These are phyloP conservation scores for Actinomortierella wolfii DNA, from an alignment of 371 early-diverging fungal genomes.

Conservation along the genomic window DNA sequence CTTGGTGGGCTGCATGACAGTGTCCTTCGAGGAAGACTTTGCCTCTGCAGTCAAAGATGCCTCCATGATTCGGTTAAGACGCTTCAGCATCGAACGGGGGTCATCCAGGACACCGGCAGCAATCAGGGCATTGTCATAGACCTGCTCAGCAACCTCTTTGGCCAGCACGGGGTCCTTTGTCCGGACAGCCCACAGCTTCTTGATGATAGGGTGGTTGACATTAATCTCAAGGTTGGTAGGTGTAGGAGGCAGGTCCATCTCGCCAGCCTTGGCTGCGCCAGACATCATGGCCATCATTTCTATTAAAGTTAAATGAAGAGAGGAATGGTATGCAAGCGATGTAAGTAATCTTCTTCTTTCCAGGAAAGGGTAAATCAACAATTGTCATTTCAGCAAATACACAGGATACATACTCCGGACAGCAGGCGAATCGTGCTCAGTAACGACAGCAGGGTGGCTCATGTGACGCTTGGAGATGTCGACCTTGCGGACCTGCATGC, in stretches of 20 bases:
- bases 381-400: too few relatives aligned
- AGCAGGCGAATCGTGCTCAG: conserved; percentile 79
- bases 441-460: conserved; percentile 77
- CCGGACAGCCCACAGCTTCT: conserved; percentile 65
- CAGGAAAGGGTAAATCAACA: too few relatives aligned
- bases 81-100: conserved; percentile 75
- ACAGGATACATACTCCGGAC: conserved; percentile 62
- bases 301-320: too few relatives aligned
- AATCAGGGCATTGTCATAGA: conserved; percentile 79
- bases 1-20: conserved; percentile 40
- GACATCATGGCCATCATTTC: conserved; percentile 71
- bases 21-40: conserved; percentile 13
- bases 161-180: conserved; percentile 65
- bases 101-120: conserved; percentile 83
- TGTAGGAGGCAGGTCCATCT: conserved; percentile 50
- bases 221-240: conserved; percentile 85
- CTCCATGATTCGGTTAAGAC: conserved; percentile 73
- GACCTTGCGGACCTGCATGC: conserved; percentile 69
- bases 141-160: conserved; percentile 66
- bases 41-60: conserved; percentile 15
- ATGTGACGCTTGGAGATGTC: conserved; percentile 70
- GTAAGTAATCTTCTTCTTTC: too few relatives aligned
- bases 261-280: conserved; percentile 65
- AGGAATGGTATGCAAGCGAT: conserved; percentile 5
- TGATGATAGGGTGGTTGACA: conserved; percentile 78